Percentiles rank a stretch among this genome's conserved stretches.
Evolutionary conservation across 768 basidiomycete species (phyloP).

Genomic region (Rhodotorula diobovata): DNA sequence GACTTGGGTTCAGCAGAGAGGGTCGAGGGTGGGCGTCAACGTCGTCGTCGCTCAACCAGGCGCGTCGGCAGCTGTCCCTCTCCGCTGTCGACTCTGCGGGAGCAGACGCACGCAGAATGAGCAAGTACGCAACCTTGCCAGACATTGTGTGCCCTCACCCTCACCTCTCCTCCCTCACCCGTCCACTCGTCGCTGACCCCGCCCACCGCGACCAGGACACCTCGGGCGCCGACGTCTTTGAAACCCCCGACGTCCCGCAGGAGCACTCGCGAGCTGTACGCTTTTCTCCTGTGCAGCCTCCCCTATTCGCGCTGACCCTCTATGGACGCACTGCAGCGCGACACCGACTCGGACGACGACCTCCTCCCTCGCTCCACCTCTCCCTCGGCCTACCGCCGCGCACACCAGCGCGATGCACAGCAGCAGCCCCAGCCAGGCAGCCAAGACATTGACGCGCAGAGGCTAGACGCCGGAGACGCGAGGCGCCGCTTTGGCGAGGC

Average conservation of each 20-base stretch:
- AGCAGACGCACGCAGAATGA: constrained; percentile 39
- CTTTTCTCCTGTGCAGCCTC: neutral
- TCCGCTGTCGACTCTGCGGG: neutral
- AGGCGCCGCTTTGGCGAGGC: constrained; percentile 24
- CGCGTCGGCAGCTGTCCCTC: too few species aligned
- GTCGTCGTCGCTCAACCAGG: neutral
- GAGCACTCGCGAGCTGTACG: constrained; percentile 47
- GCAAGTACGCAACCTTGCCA: constrained; percentile 84
- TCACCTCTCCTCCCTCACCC: neutral
- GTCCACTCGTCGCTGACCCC: constrained; percentile 14
- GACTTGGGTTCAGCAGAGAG: neutral
- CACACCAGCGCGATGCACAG: neutral
- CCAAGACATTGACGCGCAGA: constrained; percentile 16
- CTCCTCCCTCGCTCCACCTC: constrained; percentile 24
- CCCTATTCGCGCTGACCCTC: neutral
- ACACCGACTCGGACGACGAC: constrained; percentile 40
- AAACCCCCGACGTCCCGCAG: constrained; percentile 72
- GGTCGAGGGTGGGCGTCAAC: neutral
- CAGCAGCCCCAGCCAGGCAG: neutral
- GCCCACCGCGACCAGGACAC: constrained; percentile 60
- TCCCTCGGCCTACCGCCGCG: neutral
- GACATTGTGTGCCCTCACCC: constrained; percentile 72
- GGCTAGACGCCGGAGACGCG: constrained; percentile 25
- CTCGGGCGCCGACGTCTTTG: constrained; percentile 76
- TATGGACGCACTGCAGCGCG: constrained; percentile 17